Evolutionary conservation across 2,329 filamentous ascomycete species (phyloP).

Genomic region (Drechslerella coelobrocha): DNA sequence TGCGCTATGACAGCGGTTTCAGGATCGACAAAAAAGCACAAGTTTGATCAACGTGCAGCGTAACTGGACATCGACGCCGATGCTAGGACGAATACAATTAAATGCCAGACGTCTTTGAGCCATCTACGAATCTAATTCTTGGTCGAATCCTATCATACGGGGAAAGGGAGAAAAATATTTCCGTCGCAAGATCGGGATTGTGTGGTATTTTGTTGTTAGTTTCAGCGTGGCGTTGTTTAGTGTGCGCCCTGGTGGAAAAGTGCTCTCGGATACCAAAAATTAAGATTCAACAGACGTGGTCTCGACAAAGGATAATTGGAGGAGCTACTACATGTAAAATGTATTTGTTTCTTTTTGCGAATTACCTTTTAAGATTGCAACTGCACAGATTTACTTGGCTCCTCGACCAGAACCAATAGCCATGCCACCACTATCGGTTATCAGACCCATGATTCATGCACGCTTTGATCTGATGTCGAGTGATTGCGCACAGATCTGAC

Average conservation of each 20-base stretch:
- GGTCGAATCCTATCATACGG: too few species aligned
- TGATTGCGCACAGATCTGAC: constrained; percentile 13
- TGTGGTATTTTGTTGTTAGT: neutral
- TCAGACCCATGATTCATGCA: neutral
- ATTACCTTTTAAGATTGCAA: neutral
- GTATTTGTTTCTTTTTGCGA: constrained; percentile 23
- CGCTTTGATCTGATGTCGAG: constrained; percentile 8
- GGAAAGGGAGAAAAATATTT: too few species aligned
- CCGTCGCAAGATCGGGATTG: too few species aligned
- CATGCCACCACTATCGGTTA: too few species aligned
- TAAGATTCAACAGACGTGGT: neutral
- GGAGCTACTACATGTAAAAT: neutral
- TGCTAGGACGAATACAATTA: too few species aligned
- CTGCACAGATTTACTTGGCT: too few species aligned
- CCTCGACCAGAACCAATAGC: too few species aligned
- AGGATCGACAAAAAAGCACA: neutral
- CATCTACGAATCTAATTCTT: too few species aligned
- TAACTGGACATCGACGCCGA: neutral
- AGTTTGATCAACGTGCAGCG: neutral
- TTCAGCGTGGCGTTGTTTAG: neutral
- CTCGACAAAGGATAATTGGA: neutral
- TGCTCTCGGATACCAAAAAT: constrained; percentile 9
- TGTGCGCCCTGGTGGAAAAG: constrained; percentile 9
- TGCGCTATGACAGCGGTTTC: constrained; percentile 9
- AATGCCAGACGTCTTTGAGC: too few species aligned